Base-by-base conservation (phyloP, 1,284 basidiomycete genomes). In the Cutaneotrichosporon cavernicola region DNA sequence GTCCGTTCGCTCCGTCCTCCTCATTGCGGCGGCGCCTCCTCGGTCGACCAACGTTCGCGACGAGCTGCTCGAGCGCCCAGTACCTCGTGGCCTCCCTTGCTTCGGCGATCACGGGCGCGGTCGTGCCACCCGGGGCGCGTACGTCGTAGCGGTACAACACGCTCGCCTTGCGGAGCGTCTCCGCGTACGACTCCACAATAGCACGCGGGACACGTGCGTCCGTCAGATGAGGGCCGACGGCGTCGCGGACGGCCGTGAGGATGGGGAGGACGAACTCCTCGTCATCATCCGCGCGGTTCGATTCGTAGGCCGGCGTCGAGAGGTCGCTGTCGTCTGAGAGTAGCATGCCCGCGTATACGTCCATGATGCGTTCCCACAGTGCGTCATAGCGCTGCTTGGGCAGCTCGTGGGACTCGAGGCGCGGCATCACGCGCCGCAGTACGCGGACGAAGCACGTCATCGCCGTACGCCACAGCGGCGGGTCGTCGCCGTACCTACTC, bases 1-100 rank as follows among this genome's bases (percentile, higher is more conserved):
- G 34, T 8, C 34, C 34, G 34, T 36, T 36, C 34, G 34, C 34
- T 36, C 11, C 34, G 8, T 36, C 34, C 34, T 36, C 11, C 34
- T 36, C 34, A 36, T 14, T 18, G 53, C 32, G 14, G 18, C 34
- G 10, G 34, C 47, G 47, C 47, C 49, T 4, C 49, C 49, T 26
- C 18, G 21, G 22, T 18, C 30, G 40, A 3, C 53, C 60, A 2
- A 51, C 51, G 30, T 43, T 55, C 40, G 68, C 62, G 4, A 97
- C 93, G 18, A 98, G 79, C 30, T 96, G 80, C 72, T 97, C 92
- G 66, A 97, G 90, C 70, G 91, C 93, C 93, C 94, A 97, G 80
- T 93, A 97, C 9, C 90, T 89, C 73, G 94, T 92, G 10, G 89
- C 83, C 78, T 98, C 94, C 56, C 90, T 84, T 0, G 89, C 86